Base-by-base conservation (phyloP, 805 yeast species). In the Candida quercuum region DNA sequence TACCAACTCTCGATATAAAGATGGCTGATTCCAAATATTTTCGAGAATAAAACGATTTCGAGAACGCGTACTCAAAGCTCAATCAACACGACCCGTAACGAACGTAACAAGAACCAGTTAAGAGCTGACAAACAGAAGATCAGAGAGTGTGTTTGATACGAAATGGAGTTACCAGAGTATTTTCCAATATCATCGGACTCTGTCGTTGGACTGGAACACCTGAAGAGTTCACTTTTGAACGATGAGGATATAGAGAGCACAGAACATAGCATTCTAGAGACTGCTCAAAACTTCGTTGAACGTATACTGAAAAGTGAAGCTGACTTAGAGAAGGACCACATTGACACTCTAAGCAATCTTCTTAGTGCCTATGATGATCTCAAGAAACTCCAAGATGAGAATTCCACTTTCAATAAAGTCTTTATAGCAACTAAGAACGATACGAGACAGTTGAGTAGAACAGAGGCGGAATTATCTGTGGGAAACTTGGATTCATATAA, bases 401-500 rank as follows among this genome's bases (percentile, higher is more conserved):
- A 47, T 3, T 21, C 27, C 0, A 31, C 21, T 5, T 52, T 56
- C 35, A 29, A 37, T 6, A 31, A 28, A 0, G 38, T 44, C 4
- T 47, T 54, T 26, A 38, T 40, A 7, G 32, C 33, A 19, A 42
- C 54, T 5, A 48, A 41, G 16, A 15, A 31, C 1, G 28, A 21
- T 3, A 38, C 47, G 5, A 32, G 42, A 11, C 13, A 16, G 3
- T 18, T 27, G 14, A 33, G 30, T 1, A 25, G 41, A 22, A 15
- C 8, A 1, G 43, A 44, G 11, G 47, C 45, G 8, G 47, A 44
- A 18, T 19, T 54, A 3, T 27, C 45, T 0, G 12, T 45, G 9
- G 33, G 36, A 1, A 45, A 36, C 12, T n/a, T 54, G 3, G 46
- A 45, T 13, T 5, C 28, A 1, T 47, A 30, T 17, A 37, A 25